Conservation (phyloP, 2,329 filamentous ascomycete genomes). For the Aspergillus sp. region DNA sequence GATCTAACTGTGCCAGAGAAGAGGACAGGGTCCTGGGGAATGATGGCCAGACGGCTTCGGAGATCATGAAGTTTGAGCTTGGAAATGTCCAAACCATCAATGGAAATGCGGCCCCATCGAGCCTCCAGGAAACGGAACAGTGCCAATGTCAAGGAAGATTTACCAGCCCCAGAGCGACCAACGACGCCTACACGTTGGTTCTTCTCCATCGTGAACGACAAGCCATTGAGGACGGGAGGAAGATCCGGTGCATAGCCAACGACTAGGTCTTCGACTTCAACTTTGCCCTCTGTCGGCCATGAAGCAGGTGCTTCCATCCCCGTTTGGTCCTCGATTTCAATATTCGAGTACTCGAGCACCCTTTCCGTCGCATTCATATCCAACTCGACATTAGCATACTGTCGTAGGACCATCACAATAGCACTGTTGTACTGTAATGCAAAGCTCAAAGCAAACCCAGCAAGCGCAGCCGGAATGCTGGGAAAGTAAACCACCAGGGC, state of each 20-base stretch:
- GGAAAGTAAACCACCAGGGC: constrained; percentile 57
- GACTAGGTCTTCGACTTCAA: constrained; percentile 66
- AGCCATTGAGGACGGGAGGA: constrained; percentile 30
- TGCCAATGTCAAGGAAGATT: constrained; percentile 19
- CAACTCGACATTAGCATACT: constrained; percentile 65
- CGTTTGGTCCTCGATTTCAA: constrained; percentile 60
- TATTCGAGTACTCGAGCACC: constrained; percentile 65
- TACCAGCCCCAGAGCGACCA: constrained; percentile 25
- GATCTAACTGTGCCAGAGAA: constrained; percentile 71
- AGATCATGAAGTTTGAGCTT: constrained; percentile 45
- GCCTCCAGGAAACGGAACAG: constrained; percentile 20
- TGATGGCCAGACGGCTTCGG: constrained; percentile 66
- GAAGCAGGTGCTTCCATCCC: constrained; percentile 58
- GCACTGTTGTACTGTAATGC: constrained; percentile 63
- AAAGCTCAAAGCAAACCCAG: constrained; percentile 70
- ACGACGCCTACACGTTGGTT: constrained; percentile 22
- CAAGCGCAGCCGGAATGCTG: constrained; percentile 60
- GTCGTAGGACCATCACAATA: constrained; percentile 61
- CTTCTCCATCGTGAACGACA: constrained; percentile 15
- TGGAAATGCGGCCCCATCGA: constrained; percentile 14
- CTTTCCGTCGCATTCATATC: constrained; percentile 75
- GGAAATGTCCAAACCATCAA: constrained; percentile 43
- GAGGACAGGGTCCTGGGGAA: constrained; percentile 74
- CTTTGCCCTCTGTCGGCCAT: constrained; percentile 66
- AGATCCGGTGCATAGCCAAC: constrained; percentile 65